Evolutionary conservation across 176 grass and related monocot genomes (phyloP).

Genomic region (Carex littledalei): DNA sequence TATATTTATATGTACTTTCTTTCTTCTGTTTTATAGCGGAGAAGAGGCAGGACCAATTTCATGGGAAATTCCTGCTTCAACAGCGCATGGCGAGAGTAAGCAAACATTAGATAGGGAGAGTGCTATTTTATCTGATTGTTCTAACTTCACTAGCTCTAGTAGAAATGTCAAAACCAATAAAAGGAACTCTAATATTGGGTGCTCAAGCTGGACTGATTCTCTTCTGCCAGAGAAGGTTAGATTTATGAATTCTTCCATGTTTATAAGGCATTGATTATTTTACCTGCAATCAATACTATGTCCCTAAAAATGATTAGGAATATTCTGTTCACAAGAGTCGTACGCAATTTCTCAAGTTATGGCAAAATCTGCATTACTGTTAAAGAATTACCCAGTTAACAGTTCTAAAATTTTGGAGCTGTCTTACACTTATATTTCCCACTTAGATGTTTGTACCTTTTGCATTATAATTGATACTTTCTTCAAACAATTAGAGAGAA

Average conservation of each 20-base stretch:
- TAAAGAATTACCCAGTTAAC: background rate
- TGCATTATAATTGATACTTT: constrained; percentile 16
- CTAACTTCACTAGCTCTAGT: constrained; percentile 19
- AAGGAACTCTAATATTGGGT: constrained; percentile 35
- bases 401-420: background rate
- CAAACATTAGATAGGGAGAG: constrained; percentile 12
- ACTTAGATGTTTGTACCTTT: constrained; percentile 10
- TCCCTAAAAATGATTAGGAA: too few relatives aligned
- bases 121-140: constrained; percentile 37
- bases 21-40: constrained; percentile 43
- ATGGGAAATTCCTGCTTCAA: constrained; percentile 26
- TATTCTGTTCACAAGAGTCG: background rate
- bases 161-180: constrained; percentile 26
- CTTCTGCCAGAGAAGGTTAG: constrained; percentile 54
- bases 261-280: background rate
- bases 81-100: constrained; percentile 5
- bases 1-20: background rate
- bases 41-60: constrained; percentile 71
- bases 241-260: background rate
- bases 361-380: background rate
- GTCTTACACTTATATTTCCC: background rate
- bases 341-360: background rate
- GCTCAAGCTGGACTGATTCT: constrained; percentile 40
- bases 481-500: constrained; percentile 27
- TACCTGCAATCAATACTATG: background rate